Percentiles rank a stretch among this genome's conserved stretches.
phyloP scores from a whole-genome alignment of 2,329 filamentous ascomycete species.

The Fusarium vanettenii region DNA sequence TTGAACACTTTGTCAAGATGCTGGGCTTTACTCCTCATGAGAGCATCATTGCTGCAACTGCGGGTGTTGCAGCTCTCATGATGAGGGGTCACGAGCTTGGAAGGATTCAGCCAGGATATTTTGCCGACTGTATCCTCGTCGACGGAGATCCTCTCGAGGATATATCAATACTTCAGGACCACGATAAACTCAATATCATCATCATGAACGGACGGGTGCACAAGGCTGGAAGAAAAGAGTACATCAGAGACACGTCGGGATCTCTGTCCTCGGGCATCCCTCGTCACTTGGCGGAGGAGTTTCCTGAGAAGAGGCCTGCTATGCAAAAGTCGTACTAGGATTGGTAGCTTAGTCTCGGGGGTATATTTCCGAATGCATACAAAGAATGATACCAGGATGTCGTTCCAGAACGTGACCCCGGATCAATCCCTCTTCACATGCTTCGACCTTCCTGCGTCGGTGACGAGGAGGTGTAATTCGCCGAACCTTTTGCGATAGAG shows the following conservation, averaged over 20 bases:
- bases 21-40: slow-evolving; percentile 5
- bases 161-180: neutral
- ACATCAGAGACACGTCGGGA: neutral
- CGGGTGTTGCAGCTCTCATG: neutral
- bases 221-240: neutral
- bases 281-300: neutral
- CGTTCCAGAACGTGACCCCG: neutral
- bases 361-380: neutral
- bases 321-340: neutral
- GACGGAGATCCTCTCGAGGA: neutral
- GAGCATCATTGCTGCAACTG: neutral
- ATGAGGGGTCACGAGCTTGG: neutral
- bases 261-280: neutral
- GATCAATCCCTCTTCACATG: neutral
- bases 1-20: slow-evolving; percentile 33
- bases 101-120: neutral
- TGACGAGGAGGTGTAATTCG: neutral
- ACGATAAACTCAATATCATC: neutral
- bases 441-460: neutral
- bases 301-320: neutral
- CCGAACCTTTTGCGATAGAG: neutral
- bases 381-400: neutral
- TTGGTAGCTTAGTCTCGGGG: neutral
- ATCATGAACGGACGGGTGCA: neutral
- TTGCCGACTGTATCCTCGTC: neutral